Percentiles rank a stretch among this genome's conserved stretches.
phyloP scores from a whole-genome alignment of 306 rosid species.

The Vigna hirtella region DNA sequence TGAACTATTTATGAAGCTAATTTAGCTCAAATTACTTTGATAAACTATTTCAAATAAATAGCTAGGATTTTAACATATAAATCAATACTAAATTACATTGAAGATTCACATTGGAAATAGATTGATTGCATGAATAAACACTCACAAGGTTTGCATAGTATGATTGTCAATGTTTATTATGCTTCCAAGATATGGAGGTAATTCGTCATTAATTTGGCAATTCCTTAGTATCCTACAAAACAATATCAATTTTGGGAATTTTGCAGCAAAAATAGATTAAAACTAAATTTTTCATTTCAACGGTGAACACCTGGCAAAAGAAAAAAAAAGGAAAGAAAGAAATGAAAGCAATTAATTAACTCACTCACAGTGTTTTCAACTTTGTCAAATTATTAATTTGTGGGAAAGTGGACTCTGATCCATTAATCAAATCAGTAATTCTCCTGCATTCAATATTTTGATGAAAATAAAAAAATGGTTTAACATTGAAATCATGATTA shows the following conservation, averaged over 20 bases:
- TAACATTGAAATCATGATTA: not conserved
- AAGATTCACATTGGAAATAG: not conserved
- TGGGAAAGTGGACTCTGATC: slow-evolving; percentile 57
- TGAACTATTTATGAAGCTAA: no score
- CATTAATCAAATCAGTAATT: slow-evolving; percentile 62
- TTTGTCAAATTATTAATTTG: slow-evolving; percentile 38
- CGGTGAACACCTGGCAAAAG: no score
- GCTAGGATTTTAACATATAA: no score
- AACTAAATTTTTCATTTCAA: no score
- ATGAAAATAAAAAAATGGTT: not conserved
- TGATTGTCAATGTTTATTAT: not conserved
- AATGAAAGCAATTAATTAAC: slow-evolving; percentile 41
- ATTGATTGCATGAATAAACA: not conserved
- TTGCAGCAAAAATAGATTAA: no score
- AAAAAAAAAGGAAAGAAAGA: not conserved
- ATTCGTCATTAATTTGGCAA: slow-evolving; percentile 58
- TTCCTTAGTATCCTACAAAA: slow-evolving; percentile 61
- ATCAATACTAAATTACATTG: not conserved
- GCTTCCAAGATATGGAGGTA: slow-evolving; percentile 49
- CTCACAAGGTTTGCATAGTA: slow-evolving; percentile 42
- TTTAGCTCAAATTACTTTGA: no score
- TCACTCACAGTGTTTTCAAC: slow-evolving; percentile 59
- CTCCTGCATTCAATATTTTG: slow-evolving; percentile 52
- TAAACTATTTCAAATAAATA: no score
- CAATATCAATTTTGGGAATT: not conserved